Percentiles rank a stretch among this genome's conserved stretches.
These are phyloP conservation scores for Aphanomyces stellatus DNA, from an alignment of 352 stramenopile genomes.

Conservation along the genomic window DNA sequence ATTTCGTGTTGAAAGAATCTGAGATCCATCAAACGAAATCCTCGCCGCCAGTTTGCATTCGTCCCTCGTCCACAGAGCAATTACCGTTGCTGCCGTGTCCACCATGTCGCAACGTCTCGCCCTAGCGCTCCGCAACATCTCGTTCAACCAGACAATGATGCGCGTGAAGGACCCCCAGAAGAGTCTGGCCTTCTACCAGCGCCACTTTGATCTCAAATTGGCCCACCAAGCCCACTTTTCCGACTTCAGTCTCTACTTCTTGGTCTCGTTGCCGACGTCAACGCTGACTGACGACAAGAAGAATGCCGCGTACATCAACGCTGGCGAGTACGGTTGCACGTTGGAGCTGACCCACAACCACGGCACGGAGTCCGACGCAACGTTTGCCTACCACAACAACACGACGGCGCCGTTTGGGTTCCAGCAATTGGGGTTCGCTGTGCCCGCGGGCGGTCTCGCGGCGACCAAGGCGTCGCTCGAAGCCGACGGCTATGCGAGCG, in stretches of 20 bases:
- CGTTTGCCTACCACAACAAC: slow-evolving; percentile 29
- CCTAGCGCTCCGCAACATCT: slow-evolving; percentile 35
- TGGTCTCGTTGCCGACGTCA: slow-evolving; percentile 35
- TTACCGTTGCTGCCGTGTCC: too few relatives aligned
- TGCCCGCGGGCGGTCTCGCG: background rate
- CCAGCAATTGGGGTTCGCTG: slow-evolving; percentile 15
- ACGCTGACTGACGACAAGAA: slow-evolving; percentile 21
- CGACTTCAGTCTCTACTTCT: slow-evolving; percentile 88
- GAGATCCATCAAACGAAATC: too few relatives aligned
- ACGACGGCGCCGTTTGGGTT: slow-evolving; percentile 19
- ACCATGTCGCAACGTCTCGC: slow-evolving; percentile 3
- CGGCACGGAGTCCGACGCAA: slow-evolving; percentile 74
- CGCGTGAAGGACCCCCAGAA: slow-evolving; percentile 25
- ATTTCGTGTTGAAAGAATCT: too few relatives aligned
- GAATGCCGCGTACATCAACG: slow-evolving; percentile 26
- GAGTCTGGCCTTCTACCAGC: slow-evolving; percentile 25
- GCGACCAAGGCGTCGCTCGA: background rate
- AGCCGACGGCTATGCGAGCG: background rate
- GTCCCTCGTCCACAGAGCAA: too few relatives aligned
- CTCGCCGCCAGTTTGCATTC: too few relatives aligned
- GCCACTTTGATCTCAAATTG: slow-evolving; percentile 78
- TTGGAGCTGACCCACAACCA: slow-evolving; percentile 90
- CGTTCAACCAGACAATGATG: slow-evolving; percentile 40
- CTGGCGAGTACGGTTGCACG: slow-evolving; percentile 26
- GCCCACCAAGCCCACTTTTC: slow-evolving; percentile 62